A percentile compares a stretch with the other conserved stretches of the same genome.
phyloP scores from a whole-genome alignment of 805 yeast genomes.

The Spathaspora boniae region DNA sequence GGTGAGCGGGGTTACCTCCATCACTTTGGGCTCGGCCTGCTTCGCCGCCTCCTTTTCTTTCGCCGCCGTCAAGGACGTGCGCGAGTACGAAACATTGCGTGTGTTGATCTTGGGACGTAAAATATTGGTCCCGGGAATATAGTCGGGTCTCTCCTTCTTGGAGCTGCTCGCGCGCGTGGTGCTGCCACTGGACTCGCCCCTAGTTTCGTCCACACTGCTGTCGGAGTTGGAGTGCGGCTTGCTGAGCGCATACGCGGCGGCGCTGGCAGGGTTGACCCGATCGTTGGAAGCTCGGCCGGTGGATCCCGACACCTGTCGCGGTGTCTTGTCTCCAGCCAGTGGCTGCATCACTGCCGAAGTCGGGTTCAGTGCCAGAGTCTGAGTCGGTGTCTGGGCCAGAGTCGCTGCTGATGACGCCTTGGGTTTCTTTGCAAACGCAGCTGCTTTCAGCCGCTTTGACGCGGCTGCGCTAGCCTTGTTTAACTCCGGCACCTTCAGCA shows the following conservation, averaged over 20 bases:
- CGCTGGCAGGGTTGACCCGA: slow-evolving; percentile 32
- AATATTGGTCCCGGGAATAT: slow-evolving; percentile 58
- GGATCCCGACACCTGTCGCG: slow-evolving; percentile 1
- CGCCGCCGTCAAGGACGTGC: slow-evolving; percentile 12
- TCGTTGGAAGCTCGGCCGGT: slow-evolving; percentile 6
- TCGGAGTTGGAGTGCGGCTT: slow-evolving; percentile 25
- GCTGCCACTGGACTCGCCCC: slow-evolving; percentile 10
- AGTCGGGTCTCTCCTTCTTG: slow-evolving; percentile 38
- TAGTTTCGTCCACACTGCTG: slow-evolving; percentile 16
- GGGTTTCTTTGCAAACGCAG: slow-evolving; percentile 9
- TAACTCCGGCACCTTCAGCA: slow-evolving; percentile 64
- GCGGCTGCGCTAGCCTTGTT: slow-evolving; percentile 7
- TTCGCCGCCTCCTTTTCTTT: slow-evolving; percentile 8
- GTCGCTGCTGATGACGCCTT: slow-evolving; percentile 3
- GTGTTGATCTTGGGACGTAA: slow-evolving; percentile 49
- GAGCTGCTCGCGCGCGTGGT: slow-evolving; percentile 21
- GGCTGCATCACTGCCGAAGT: not conserved
- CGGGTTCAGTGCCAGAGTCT: not conserved
- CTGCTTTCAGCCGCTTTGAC: too few species aligned
- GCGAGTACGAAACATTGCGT: slow-evolving; percentile 19
- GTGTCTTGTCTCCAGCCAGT: not conserved
- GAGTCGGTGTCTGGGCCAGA: not conserved
- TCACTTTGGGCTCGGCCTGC: slow-evolving; percentile 23
- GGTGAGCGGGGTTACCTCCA: slow-evolving; percentile 45
- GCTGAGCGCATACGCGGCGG: slow-evolving; percentile 38